Conservation (phyloP, 441 rosid species). For the Jatropha podagrica region DNA sequence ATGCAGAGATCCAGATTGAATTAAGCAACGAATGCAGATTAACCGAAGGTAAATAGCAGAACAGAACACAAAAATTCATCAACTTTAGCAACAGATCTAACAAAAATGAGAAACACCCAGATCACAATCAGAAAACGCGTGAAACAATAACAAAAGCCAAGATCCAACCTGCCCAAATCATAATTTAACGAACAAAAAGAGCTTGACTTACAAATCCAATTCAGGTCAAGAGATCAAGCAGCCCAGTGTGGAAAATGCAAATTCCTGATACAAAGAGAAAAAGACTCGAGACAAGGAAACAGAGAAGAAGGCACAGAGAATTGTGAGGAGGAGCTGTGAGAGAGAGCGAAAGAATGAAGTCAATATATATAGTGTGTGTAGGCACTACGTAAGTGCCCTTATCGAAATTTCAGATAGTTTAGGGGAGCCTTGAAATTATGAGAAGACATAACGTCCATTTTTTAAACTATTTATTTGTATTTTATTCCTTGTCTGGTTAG, state of each 20-base stretch:
- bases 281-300: not conserved
- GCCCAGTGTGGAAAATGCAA: not conserved
- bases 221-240: slow-evolving; percentile 20
- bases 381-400: not conserved
- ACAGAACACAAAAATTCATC: not conserved
- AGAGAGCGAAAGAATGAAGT: not conserved
- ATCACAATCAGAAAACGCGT: slow-evolving; percentile 4
- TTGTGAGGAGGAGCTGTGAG: not conserved
- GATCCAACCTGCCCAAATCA: not conserved
- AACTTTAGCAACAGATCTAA: slow-evolving; percentile 35
- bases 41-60: slow-evolving; percentile 1
- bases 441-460: not conserved
- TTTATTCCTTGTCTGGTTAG: not conserved
- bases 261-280: not conserved
- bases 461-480: not conserved
- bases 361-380: slow-evolving; percentile 5
- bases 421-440: not conserved
- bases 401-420: not conserved
- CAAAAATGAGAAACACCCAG: slow-evolving; percentile 10
- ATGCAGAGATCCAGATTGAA: slow-evolving; percentile 40
- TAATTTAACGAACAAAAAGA: not conserved
- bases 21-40: slow-evolving; percentile 20
- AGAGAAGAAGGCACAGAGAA: not conserved
- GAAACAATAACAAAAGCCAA: slow-evolving; percentile 8
- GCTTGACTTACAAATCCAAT: slow-evolving; percentile 34